phyloP scores from a whole-genome alignment of 495 filamentous ascomycete species.

The Neurospora sp. region DNA sequence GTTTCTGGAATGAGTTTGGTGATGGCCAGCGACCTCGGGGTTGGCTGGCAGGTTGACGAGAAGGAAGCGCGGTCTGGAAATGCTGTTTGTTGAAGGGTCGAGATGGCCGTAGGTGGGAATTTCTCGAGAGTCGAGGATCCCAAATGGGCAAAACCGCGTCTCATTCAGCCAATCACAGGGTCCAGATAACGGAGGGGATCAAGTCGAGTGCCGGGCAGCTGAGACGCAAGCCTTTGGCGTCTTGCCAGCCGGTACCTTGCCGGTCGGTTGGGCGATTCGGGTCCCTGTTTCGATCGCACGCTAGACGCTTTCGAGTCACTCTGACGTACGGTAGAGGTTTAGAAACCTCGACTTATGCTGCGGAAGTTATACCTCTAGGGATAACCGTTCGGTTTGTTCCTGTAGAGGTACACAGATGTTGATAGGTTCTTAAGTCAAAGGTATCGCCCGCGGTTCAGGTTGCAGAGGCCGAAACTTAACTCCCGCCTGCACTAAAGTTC shows the following conservation, averaged over 20 bases:
- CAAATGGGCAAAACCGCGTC: constrained; percentile 25
- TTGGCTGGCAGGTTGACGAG: constrained; percentile 7
- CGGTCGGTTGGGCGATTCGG: not conserved
- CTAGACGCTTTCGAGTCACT: not conserved
- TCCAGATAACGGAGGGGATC: constrained; percentile 10
- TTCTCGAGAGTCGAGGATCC: constrained; percentile 21
- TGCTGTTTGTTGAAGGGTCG: constrained; percentile 18
- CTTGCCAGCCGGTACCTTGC: not conserved
- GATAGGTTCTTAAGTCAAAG: not conserved
- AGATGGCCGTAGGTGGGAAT: constrained; percentile 20
- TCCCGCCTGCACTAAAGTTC: not conserved
- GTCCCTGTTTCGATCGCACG: not conserved
- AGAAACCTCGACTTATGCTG: not conserved
- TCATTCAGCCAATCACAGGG: constrained; percentile 19
- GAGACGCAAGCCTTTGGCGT: not conserved
- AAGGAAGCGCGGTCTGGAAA: constrained; percentile 2
- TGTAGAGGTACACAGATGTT: not conserved
- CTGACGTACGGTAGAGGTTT: not conserved
- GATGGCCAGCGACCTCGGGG: constrained; percentile 18
- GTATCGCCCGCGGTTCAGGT: not conserved
- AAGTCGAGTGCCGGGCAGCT: constrained; percentile 1
- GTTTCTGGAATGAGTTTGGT: constrained; percentile 1
- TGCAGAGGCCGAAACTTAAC: not conserved
- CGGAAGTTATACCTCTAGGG: not conserved
- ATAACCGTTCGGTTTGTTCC: not conserved